Base-by-base conservation (phyloP, 768 basidiomycete species). In the Boletus barrowsii region DNA sequence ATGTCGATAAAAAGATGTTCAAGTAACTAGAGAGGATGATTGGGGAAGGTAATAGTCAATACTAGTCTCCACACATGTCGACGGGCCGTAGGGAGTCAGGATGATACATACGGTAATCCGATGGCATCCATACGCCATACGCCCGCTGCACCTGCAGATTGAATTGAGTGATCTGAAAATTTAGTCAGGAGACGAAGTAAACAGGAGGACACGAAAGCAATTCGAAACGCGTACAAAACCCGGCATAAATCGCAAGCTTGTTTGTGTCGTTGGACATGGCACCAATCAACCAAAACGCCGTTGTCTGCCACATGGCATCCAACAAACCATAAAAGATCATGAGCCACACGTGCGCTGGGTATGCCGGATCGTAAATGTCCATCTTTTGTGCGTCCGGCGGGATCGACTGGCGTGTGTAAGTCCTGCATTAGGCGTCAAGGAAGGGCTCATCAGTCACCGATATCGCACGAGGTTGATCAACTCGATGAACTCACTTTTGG, bases 251-350 rank as follows among this genome's bases (percentile, higher is more conserved):
- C 0, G 89, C 89, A 18, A 93, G 79, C 65, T 88, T 88, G 5
- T 77, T 80, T 8, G 86, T 82, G 62, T 90, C 84, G 56, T 91
- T 90, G 22, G 86, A 87, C 84, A 93, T 87, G 10, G 87, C 84
- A 40, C 90, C 89, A 76, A 88, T 87, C 64, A 87, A 74, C 87
- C 87, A 89, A 67, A 89, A 88, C 10, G 80, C 80, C 0, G 80
- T 82, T 3, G 86, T 89, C 67, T 91, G 90, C 87, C 88, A 92
- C 81, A 88, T 84, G 0, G 90, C 76, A 59, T 92, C 89, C 42
- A 90, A 76, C 4, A 90, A 62, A 40, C 88, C 87, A 62, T 81
- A 87, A 64, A 83, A 79, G 48, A 87, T 77, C 70, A 84, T 89
- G 11, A 92, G 71, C 69, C 77, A 77, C 17, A 86, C 68, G 47